Evolutionary conservation across 768 basidiomycete genomes (phyloP), one percentile per base, ranked within the genome.

Genomic region (Phanerochaete sordida): DNA sequence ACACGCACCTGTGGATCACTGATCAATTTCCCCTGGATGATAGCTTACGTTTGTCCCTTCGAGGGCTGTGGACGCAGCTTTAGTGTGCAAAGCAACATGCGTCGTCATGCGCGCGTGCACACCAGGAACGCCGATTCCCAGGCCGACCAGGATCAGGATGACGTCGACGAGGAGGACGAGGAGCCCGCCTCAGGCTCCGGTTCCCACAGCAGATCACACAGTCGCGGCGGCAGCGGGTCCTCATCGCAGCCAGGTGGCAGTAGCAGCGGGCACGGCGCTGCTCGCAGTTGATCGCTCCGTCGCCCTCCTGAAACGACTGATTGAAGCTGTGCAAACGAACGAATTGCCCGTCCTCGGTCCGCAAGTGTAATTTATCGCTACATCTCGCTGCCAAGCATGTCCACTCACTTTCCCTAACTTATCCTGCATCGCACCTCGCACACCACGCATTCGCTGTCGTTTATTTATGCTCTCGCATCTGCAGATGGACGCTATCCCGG

Each of bases 81-180:
- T 73, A 91, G 89, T 68, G 91, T 92, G 52, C 84, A 91, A 69
- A 91, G 89, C 73, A 93, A 93, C 76, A 93, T 93, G 91, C 87
- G 91, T 62, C 80, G 91, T 59, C 91, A 93, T 71, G 85, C 90
- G 60, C 85, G 90, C 57, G 86, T 88, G 13, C 90, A 92, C 68
- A 76, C 73, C 27, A 78, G 67, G 9, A 61, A 61, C 5, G 58
- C 66, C 12, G 65, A 65, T 33, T 39, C 66, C 0, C 66, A 68
- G 56, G 54, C 60, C 28, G 55, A 60, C 27, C 54, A 54, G 23
- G 64, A 68, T 21, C 50, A 52, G 28, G 59, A 62, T 28, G 64
- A 68, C 31, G 81, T 81, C 55, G 83, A 83, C 49, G 77, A 75
- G 33, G 77, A 75, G 60, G 79, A 79, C 26, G 66, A 69, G 19